Evolutionary conservation across 1,284 basidiomycete species (phyloP).

Genomic region (Cryptococcus sp.): DNA sequence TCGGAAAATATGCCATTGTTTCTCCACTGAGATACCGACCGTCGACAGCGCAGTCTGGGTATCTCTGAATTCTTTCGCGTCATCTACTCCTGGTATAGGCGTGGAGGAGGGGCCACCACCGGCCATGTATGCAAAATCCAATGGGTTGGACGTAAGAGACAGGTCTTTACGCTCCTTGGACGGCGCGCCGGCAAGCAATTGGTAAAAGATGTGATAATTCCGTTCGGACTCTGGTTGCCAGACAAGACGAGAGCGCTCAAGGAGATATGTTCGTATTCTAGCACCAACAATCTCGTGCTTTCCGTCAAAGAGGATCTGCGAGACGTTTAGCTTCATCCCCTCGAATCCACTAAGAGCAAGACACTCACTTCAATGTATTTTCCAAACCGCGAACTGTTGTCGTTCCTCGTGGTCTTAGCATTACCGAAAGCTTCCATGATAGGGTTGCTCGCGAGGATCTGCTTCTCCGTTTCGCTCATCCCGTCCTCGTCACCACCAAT

Average conservation of each 20-base stretch:
- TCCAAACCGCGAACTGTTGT: constrained; percentile 98
- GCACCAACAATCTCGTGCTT: constrained; percentile 96
- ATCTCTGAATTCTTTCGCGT: constrained; percentile 88
- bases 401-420: constrained; percentile 98
- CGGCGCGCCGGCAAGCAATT: constrained; percentile 95
- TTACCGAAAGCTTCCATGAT: constrained; percentile 99
- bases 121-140: constrained; percentile 87
- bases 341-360: background rate
- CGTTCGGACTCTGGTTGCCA: constrained; percentile 96
- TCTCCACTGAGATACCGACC: constrained; percentile 94
- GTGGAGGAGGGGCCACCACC: constrained; percentile 87
- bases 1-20: constrained; percentile 97
- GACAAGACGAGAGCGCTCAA: constrained; percentile 95
- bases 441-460: constrained; percentile 97
- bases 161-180: constrained; percentile 93
- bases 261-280: constrained; percentile 92
- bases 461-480: constrained; percentile 90
- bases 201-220: constrained; percentile 99
- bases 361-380: constrained; percentile 93
- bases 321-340: background rate
- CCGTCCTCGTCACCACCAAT: constrained; percentile 42
- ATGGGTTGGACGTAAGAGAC: constrained; percentile 77
- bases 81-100: constrained; percentile 88
- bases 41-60: constrained; percentile 95
- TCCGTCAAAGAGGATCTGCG: constrained; percentile 90